Conservation (phyloP, 495 filamentous ascomycete genomes). For the Podospora pseudoanserina region DNA sequence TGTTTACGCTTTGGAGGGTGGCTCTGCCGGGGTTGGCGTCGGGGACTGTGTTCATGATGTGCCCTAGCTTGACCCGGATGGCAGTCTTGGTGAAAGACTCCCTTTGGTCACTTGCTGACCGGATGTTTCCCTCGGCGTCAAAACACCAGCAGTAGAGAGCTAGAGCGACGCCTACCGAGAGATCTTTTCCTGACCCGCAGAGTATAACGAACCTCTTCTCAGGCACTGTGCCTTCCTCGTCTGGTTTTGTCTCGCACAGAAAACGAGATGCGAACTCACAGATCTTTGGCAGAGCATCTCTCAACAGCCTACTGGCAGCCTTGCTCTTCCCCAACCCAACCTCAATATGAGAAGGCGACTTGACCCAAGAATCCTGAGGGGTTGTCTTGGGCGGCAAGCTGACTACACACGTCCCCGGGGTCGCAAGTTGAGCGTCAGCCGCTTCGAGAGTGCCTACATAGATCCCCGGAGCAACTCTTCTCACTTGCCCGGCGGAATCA, state of each 20-base stretch:
- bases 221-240: background rate
- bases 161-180: constrained; percentile 49
- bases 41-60: constrained; percentile 69
- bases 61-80: constrained; percentile 70
- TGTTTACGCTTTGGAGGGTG: constrained; percentile 83
- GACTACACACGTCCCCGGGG: constrained; percentile 22
- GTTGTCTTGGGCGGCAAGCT: constrained; percentile 35
- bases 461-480: constrained; percentile 32
- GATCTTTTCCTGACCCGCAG: constrained; percentile 43
- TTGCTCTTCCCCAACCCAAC: constrained; percentile 65
- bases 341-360: constrained; percentile 46
- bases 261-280: constrained; percentile 42
- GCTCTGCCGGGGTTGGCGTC: constrained; percentile 75
- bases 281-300: constrained; percentile 58
- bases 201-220: constrained; percentile 32
- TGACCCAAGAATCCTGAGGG: constrained; percentile 32
- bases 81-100: constrained; percentile 63
- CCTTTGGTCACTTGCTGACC: constrained; percentile 17
- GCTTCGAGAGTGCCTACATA: constrained; percentile 32
- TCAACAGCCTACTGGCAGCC: constrained; percentile 69
- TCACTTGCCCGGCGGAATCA: constrained; percentile 30
- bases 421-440: constrained; percentile 8
- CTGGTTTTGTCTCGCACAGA: constrained; percentile 15
- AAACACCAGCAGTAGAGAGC: constrained; percentile 44
- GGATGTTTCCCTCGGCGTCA: constrained; percentile 32